These are phyloP conservation scores for Mycena indigotica DNA, from an alignment of 768 basidiomycete genomes.

Conservation along the genomic window DNA sequence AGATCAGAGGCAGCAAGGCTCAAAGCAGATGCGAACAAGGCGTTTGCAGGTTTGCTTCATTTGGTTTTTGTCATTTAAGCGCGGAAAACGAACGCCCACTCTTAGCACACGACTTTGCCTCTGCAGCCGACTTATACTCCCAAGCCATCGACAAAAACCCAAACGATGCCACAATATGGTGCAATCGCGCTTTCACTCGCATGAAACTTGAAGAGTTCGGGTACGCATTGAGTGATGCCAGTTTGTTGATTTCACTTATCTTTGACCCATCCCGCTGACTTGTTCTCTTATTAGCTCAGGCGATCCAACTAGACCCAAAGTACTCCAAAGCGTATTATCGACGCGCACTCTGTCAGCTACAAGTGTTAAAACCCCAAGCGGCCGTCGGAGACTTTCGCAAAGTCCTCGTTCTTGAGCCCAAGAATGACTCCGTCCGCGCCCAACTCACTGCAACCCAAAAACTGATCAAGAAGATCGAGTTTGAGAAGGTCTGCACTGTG, in stretches of 20 bases:
- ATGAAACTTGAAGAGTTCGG: conserved; percentile 94
- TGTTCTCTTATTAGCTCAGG: conserved; percentile 57
- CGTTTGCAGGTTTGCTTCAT: conserved; percentile 65
- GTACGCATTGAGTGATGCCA: conserved; percentile 84
- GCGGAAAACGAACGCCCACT: not conserved
- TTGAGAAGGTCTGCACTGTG: conserved; percentile 76
- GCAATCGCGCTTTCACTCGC: conserved; percentile 89
- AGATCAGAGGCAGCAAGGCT: conserved; percentile 66
- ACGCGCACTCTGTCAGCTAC: conserved; percentile 88
- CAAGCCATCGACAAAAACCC: conserved; percentile 88
- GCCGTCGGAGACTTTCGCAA: conserved; percentile 90
- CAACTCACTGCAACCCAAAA: conserved; percentile 91
- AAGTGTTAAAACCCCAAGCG: conserved; percentile 82
- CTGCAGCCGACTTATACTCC: conserved; percentile 78
- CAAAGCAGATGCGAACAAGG: conserved; percentile 87
- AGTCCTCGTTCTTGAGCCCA: conserved; percentile 80
- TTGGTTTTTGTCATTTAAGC: not conserved
- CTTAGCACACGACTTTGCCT: conserved; percentile 71
- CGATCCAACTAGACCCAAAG: conserved; percentile 83
- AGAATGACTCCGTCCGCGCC: conserved; percentile 75
- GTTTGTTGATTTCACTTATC: conserved; percentile 47
- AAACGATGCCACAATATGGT: conserved; percentile 86
- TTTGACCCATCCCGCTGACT: not conserved
- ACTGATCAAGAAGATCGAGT: conserved; percentile 84
- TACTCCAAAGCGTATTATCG: conserved; percentile 91